phyloP scores from a whole-genome alignment of 2,329 filamentous ascomycete species.

The Epichloe baconii region DNA sequence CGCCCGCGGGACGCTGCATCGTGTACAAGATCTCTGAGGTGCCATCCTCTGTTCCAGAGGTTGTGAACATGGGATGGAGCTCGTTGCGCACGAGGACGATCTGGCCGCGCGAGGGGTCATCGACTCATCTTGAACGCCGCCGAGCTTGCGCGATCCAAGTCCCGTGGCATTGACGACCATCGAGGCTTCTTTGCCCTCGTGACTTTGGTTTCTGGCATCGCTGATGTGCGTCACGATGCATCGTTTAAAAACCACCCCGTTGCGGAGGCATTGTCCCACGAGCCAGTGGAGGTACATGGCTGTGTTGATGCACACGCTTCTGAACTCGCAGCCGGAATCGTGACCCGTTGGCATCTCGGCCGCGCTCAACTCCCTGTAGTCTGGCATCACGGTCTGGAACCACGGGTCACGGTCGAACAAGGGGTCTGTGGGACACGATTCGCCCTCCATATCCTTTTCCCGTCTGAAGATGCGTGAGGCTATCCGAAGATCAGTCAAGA shows the following conservation, averaged over 20 bases:
- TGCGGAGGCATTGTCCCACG: constrained; percentile 61
- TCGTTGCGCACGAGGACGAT: constrained; percentile 74
- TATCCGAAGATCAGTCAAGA: constrained; percentile 13
- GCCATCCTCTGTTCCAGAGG: constrained; percentile 62
- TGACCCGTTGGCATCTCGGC: constrained; percentile 48
- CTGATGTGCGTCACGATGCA: constrained; percentile 54
- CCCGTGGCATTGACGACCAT: constrained; percentile 80
- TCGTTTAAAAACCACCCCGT: constrained; percentile 56
- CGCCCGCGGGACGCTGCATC: constrained; percentile 69
- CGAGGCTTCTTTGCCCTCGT: constrained; percentile 45
- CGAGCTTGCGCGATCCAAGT: constrained; percentile 59
- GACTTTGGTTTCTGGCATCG: constrained; percentile 43
- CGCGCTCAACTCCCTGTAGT: constrained; percentile 50
- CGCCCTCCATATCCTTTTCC: constrained; percentile 42
- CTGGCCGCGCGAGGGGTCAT: constrained; percentile 69
- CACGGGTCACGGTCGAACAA: constrained; percentile 55
- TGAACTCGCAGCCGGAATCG: constrained; percentile 64
- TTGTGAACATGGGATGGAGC: constrained; percentile 53
- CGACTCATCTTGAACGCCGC: constrained; percentile 64
- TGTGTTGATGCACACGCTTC: constrained; percentile 83
- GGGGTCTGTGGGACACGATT: constrained; percentile 39
- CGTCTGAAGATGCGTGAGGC: constrained; percentile 39
- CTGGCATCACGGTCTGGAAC: constrained; percentile 59
- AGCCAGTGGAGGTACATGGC: constrained; percentile 81
- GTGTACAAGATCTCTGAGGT: constrained; percentile 62